phyloP scores from a whole-genome alignment of 345 rosid species.

The thale cress (Arabidopsis thaliana) region TAIR10.1 NC_003071.7:10892501-10893000 shows the following conservation, averaged over 20 bases:
- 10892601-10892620: constrained; percentile 44
- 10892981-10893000: constrained; percentile 50
- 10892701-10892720: constrained; percentile 9
- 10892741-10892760: constrained; percentile 3
- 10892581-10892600: constrained; percentile 40
- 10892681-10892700: constrained; percentile 37
- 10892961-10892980: constrained; percentile 45
- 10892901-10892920: constrained; percentile 38
- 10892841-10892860: not conserved
- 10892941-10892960: constrained; percentile 50
- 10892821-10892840: not conserved
- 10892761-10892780: constrained; percentile 29
- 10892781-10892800: constrained; percentile 14
- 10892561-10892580: constrained; percentile 14
- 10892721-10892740: constrained; percentile 14
- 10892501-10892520: constrained; percentile 72
- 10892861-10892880: constrained; percentile 25
- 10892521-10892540: constrained; percentile 56
- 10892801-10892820: not conserved
- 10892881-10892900: not conserved
- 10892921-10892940: constrained; percentile 58
- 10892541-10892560: constrained; percentile 46
- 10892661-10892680: constrained; percentile 38
- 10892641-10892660: constrained; percentile 31
- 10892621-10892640: constrained; percentile 38